phyloP scores from a whole-genome alignment of 805 yeast genomes.

The Starmerella bombi region DNA sequence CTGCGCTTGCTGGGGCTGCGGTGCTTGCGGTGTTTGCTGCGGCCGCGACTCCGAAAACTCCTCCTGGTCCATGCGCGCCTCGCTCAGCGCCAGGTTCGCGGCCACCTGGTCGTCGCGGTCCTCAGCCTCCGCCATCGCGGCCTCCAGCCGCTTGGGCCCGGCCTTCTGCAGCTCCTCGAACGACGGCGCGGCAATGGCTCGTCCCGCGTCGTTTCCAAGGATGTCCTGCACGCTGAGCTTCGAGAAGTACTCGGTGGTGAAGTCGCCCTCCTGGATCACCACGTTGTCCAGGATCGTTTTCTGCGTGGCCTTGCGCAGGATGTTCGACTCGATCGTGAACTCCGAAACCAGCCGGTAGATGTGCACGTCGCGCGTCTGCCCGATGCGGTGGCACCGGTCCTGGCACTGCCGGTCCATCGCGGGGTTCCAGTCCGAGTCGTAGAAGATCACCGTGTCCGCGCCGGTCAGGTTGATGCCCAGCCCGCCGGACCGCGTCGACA shows the following conservation, averaged over 20 bases:
- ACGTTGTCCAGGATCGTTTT: conserved; percentile 87
- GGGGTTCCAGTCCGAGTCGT: conserved; percentile 98
- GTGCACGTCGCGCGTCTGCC: conserved; percentile 95
- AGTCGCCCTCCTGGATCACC: conserved; percentile 94
- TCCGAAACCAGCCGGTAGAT: conserved; percentile 93
- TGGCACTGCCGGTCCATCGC: conserved; percentile 99
- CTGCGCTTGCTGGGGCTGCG: neutral
- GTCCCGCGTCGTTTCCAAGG: conserved; percentile 45
- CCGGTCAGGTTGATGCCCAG: conserved; percentile 95
- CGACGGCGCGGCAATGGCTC: conserved; percentile 24
- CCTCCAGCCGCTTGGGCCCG: conserved; percentile 31
- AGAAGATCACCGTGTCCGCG: conserved; percentile 95
- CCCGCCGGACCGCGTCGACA: conserved; percentile 96
- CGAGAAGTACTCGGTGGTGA: conserved; percentile 91
- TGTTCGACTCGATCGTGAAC: conserved; percentile 90
- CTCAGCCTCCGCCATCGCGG: conserved; percentile 78
- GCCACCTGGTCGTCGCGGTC: conserved; percentile 71
- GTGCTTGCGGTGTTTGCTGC: neutral
- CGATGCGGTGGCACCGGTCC: conserved; percentile 97
- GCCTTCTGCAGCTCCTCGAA: conserved; percentile 21
- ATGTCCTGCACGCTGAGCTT: conserved; percentile 76
- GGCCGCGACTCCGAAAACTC: conserved; percentile 44
- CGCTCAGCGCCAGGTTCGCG: conserved; percentile 77
- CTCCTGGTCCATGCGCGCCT: conserved; percentile 67
- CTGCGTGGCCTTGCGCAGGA: conserved; percentile 85